Percentiles rank a stretch among this genome's conserved stretches.
These are phyloP conservation scores for Fusarium mundagurra DNA, from an alignment of 2,329 filamentous ascomycete species.

Conservation along the genomic window DNA sequence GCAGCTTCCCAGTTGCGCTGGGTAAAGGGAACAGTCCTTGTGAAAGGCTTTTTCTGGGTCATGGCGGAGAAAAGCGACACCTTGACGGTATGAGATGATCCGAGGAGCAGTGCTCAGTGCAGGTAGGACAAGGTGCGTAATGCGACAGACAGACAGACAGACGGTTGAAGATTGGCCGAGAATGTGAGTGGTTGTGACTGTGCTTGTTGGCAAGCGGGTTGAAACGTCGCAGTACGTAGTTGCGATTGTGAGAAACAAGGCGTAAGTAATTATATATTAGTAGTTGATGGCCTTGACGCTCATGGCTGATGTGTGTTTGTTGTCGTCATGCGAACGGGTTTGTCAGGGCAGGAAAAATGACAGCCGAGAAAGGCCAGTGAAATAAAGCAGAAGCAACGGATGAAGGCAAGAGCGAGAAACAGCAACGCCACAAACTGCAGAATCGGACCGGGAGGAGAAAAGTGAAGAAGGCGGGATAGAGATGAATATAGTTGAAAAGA, in stretches of 20 bases:
- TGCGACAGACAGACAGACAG: background rate
- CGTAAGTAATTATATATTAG: slow-evolving; percentile 31
- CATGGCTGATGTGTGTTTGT: slow-evolving; percentile 33
- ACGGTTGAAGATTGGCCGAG: background rate
- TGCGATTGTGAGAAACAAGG: slow-evolving; percentile 10
- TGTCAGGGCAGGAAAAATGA: slow-evolving; percentile 19
- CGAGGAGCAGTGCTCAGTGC: slow-evolving; percentile 15
- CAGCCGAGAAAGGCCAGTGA: slow-evolving; percentile 12
- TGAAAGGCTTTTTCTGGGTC: slow-evolving; percentile 58
- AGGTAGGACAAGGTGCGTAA: slow-evolving; percentile 5
- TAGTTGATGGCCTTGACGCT: slow-evolving; percentile 32
- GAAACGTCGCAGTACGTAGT: background rate
- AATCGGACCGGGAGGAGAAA: background rate
- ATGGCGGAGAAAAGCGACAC: slow-evolving; percentile 54
- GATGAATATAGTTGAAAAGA: background rate
- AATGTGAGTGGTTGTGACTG: background rate
- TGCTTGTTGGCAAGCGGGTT: slow-evolving; percentile 1
- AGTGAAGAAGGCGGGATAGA: background rate
- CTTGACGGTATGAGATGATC: slow-evolving; percentile 41
- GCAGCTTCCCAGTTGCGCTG: slow-evolving; percentile 64
- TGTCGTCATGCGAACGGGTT: slow-evolving; percentile 33
- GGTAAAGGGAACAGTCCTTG: slow-evolving; percentile 63
- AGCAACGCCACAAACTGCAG: slow-evolving; percentile 32
- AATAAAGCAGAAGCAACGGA: slow-evolving; percentile 23
- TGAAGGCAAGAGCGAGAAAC: slow-evolving; percentile 22